Evolutionary conservation across 2,329 filamentous ascomycete genomes (phyloP).

Genomic region (Fusarium illudens): DNA sequence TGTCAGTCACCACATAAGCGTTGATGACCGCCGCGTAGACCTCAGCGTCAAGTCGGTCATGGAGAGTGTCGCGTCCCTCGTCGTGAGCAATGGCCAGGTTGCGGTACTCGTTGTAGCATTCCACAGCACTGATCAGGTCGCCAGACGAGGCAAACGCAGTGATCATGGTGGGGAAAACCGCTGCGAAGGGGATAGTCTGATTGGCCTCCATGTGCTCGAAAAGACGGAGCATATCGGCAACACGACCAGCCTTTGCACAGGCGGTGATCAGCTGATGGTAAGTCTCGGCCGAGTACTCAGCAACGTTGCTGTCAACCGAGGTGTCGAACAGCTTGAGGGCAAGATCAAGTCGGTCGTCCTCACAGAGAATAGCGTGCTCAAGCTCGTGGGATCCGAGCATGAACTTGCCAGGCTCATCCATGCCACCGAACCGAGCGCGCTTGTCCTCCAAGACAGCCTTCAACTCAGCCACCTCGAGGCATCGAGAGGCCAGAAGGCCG

Average conservation of each 20-base stretch:
- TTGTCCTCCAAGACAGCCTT: constrained; percentile 82
- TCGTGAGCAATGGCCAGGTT: constrained; percentile 86
- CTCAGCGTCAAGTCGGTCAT: constrained; percentile 78
- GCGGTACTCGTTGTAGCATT: constrained; percentile 96
- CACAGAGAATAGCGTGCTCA: constrained; percentile 83
- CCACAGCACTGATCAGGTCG: constrained; percentile 86
- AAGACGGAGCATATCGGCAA: constrained; percentile 88
- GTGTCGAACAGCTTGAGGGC: constrained; percentile 87
- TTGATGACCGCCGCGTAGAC: constrained; percentile 93
- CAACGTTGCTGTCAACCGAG: constrained; percentile 70
- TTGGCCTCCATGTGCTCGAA: constrained; percentile 91
- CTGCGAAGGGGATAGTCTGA: constrained; percentile 76
- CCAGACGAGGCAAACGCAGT: constrained; percentile 85
- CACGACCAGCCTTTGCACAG: constrained; percentile 81
- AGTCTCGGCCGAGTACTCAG: constrained; percentile 78
- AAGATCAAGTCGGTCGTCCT: constrained; percentile 86
- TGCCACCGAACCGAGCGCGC: constrained; percentile 82
- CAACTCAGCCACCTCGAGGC: constrained; percentile 77
- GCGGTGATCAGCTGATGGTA: constrained; percentile 88
- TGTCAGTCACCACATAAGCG: constrained; percentile 84
- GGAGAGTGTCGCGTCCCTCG: constrained; percentile 72
- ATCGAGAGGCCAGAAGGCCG: constrained; percentile 80
- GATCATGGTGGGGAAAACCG: constrained; percentile 93
- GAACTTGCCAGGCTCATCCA: constrained; percentile 84
- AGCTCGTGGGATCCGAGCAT: constrained; percentile 89